Percentiles rank a stretch among this genome's conserved stretches.
These are phyloP conservation scores for Alternaria brassicae DNA, from an alignment of 2,329 filamentous ascomycete genomes.

Conservation along the genomic window DNA sequence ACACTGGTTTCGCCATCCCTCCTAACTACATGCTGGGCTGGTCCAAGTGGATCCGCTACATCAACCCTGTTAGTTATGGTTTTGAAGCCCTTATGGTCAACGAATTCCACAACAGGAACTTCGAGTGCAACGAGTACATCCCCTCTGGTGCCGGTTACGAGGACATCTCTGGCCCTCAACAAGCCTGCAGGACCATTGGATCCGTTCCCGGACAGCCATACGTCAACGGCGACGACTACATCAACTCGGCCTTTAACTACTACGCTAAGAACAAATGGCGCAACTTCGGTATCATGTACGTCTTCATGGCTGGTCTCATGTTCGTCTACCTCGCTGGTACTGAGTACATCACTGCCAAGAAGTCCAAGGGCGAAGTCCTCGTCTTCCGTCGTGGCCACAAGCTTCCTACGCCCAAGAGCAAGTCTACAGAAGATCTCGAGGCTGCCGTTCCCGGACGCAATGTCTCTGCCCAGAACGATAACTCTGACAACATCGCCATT, in stretches of 20 bases:
- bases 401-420: slow-evolving; percentile 56
- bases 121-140: slow-evolving; percentile 57
- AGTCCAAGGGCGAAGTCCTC: slow-evolving; percentile 60
- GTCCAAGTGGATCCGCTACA: slow-evolving; percentile 83
- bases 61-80: slow-evolving; percentile 79
- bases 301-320: slow-evolving; percentile 55
- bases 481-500: slow-evolving; percentile 53
- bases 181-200: slow-evolving; percentile 54
- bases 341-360: slow-evolving; percentile 57
- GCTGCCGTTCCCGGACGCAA: slow-evolving; percentile 40
- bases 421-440: slow-evolving; percentile 53
- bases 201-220: slow-evolving; percentile 47
- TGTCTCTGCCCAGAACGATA: slow-evolving; percentile 46
- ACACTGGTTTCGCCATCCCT: slow-evolving; percentile 70
- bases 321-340: slow-evolving; percentile 53
- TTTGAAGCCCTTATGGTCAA: slow-evolving; percentile 85
- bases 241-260: slow-evolving; percentile 46
- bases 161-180: slow-evolving; percentile 35
- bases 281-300: slow-evolving; percentile 57
- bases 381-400: slow-evolving; percentile 58
- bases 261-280: slow-evolving; percentile 54
- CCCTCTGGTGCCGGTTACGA: slow-evolving; percentile 53
- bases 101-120: slow-evolving; percentile 74
- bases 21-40: slow-evolving; percentile 74
- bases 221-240: slow-evolving; percentile 52